These are phyloP conservation scores for Craterostigma plantagineum DNA, from an alignment of 257 asterid species.

Conservation along the genomic window DNA sequence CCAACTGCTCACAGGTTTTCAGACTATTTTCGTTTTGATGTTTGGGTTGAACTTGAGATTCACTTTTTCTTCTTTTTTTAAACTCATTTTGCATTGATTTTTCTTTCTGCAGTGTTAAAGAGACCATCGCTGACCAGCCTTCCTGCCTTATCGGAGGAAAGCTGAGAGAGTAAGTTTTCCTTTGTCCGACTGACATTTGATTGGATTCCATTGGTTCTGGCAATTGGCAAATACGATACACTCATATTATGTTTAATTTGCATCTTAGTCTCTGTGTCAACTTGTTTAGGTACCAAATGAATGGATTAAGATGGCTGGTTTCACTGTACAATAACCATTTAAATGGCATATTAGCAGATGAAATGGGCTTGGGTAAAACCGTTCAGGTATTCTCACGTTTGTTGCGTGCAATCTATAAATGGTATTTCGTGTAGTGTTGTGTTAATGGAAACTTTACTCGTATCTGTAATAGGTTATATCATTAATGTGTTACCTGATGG, in stretches of 20 bases:
- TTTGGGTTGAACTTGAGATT: conserved; percentile 3
- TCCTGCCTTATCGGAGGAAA: conserved; percentile 67
- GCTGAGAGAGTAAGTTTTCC: conserved; percentile 72
- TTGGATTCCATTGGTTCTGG: neutral
- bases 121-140: conserved; percentile 68
- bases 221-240: too few species aligned
- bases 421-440: neutral
- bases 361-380: conserved; percentile 98
- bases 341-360: conserved; percentile 99
- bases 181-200: conserved; percentile 4
- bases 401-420: neutral
- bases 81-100: neutral
- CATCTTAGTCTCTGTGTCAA: conserved; percentile 10
- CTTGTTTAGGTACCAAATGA: conserved; percentile 82
- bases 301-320: conserved; percentile 95
- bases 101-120: conserved; percentile 59
- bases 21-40: neutral
- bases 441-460: conserved; percentile 9
- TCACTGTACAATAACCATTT: conserved; percentile 93
- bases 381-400: conserved; percentile 55
- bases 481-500: conserved; percentile 86
- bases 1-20: conserved; percentile 3
- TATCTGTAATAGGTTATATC: conserved; percentile 62
- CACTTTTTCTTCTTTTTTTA: neutral
- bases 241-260: conserved; percentile 2